phyloP scores from a whole-genome alignment of 768 basidiomycete genomes.

The Suillus paluster region DNA sequence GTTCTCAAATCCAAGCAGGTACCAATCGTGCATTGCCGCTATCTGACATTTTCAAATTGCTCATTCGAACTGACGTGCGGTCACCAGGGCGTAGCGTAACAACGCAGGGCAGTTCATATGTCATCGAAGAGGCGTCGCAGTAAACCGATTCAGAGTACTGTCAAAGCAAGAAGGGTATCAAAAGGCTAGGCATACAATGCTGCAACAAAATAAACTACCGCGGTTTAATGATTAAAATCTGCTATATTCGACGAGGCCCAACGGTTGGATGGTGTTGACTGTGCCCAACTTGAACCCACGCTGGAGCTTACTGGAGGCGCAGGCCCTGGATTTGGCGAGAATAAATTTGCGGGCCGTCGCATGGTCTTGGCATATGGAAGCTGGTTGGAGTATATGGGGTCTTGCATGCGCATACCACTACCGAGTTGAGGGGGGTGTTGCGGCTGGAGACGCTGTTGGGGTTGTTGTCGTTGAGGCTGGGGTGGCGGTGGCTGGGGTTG shows the following conservation, averaged over 20 bases:
- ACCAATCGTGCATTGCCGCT: background rate
- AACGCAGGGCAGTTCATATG: background rate
- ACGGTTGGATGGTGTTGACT: constrained; percentile 2
- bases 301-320: constrained; percentile 38
- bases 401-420: constrained; percentile 49
- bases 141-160: constrained; percentile 2
- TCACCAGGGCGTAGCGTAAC: background rate
- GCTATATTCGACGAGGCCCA: background rate
- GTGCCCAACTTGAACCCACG: constrained; percentile 20
- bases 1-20: background rate
- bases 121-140: background rate
- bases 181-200: constrained; percentile 11
- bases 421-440: constrained; percentile 44
- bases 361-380: constrained; percentile 20
- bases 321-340: constrained; percentile 35
- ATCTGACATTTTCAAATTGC: background rate
- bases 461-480: constrained; percentile 35
- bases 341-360: constrained; percentile 63
- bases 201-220: background rate
- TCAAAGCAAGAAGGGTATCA: constrained; percentile 12
- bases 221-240: constrained; percentile 2
- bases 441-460: constrained; percentile 23
- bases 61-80: background rate
- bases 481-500: constrained; percentile 22
- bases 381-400: constrained; percentile 30